A percentile compares a stretch with the other conserved stretches of the same genome.
Evolutionary conservation across 805 yeast species (phyloP).

Genomic region (Pachysolen tannophilus): DNA sequence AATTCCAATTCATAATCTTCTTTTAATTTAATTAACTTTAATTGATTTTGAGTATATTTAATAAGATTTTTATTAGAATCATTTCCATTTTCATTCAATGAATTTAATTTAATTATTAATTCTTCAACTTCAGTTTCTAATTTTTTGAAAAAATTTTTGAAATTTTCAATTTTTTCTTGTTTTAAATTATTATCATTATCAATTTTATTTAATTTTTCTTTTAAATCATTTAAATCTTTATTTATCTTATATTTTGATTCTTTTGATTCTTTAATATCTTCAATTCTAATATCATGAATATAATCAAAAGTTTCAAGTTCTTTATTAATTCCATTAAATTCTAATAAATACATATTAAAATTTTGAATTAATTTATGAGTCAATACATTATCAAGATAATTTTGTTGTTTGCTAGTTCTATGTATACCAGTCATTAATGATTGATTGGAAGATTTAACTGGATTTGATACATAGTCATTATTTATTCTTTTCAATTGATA

Average conservation of each 20-base stretch:
- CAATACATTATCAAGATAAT: slow-evolving; percentile 26
- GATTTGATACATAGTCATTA: slow-evolving; percentile 64
- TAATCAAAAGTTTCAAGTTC: slow-evolving; percentile 41
- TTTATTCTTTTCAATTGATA: slow-evolving; percentile 57
- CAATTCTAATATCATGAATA: slow-evolving; percentile 29
- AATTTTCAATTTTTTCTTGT: slow-evolving; percentile 13
- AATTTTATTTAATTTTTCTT: slow-evolving; percentile 23
- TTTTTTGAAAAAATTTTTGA: no score
- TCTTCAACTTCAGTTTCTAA: slow-evolving; percentile 17
- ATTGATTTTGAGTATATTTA: slow-evolving; percentile 13
- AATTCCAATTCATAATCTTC: slow-evolving; percentile 35
- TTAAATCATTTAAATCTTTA: slow-evolving; percentile 35
- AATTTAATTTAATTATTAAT: slow-evolving; percentile 20
- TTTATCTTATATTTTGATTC: slow-evolving; percentile 37
- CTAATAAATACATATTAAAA: slow-evolving; percentile 38
- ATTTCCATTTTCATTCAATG: slow-evolving; percentile 15
- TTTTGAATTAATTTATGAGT: slow-evolving; percentile 60
- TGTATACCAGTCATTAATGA: slow-evolving; percentile 27
- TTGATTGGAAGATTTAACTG: slow-evolving; percentile 32
- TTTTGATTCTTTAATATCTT: slow-evolving; percentile 33
- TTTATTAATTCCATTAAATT: slow-evolving; percentile 31
- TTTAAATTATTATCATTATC: slow-evolving; percentile 18
- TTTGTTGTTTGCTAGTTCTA: no score
- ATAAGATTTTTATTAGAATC: slow-evolving; percentile 8
- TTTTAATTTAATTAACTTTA: slow-evolving; percentile 35